Evolutionary conservation across 2,329 filamentous ascomycete genomes (phyloP), one percentile per base, ranked within the genome.

Genomic region (Chlorencoelia australis): DNA sequence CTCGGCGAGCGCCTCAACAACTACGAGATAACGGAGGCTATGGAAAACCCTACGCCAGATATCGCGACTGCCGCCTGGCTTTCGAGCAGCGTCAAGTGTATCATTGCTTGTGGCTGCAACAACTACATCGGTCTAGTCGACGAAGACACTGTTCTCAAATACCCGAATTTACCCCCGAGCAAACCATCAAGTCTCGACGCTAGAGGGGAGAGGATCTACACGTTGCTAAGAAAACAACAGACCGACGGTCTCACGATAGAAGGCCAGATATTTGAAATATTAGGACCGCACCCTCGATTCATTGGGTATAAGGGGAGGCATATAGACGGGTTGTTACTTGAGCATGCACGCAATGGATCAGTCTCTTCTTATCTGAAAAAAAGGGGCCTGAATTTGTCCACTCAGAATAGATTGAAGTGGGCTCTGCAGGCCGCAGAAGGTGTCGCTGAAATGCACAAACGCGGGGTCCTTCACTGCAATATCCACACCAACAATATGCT

Each of bases 371-470:
- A 39, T 34, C 31, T 39, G 6, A 30, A 35, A n/a, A 13, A 13
- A 11, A 3, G 28, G 8, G n/a, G 25, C 10, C 21, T 11, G 11
- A 24, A 24, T 24, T 11, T 11, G 21, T 24, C 21, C 11, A 9
- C n/a, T 27, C 24, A 30, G 19, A 3, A 26, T 24, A 32, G n/a
- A 13, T 16, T 37, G 5, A 30, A 15, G 2, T 37, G 30, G 34
- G 17, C 10, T 16, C 8, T 9, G 4, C 34, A 41, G 21, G 39
- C 39, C 19, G 30, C 36, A 30, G 36, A 43, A 30, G 33, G 20
- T 16, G n/a, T 35, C 4, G 36, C 16, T 4, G n/a, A 33, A 6
- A 18, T 34, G 26, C 33, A 42, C 25, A 21, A 2, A 13, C 13
- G 5, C 10, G 16, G 22, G 3, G 27, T 34, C 16, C 4, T 43